phyloP scores from a whole-genome alignment of 768 basidiomycete species.

The Harrya chromipes region DNA sequence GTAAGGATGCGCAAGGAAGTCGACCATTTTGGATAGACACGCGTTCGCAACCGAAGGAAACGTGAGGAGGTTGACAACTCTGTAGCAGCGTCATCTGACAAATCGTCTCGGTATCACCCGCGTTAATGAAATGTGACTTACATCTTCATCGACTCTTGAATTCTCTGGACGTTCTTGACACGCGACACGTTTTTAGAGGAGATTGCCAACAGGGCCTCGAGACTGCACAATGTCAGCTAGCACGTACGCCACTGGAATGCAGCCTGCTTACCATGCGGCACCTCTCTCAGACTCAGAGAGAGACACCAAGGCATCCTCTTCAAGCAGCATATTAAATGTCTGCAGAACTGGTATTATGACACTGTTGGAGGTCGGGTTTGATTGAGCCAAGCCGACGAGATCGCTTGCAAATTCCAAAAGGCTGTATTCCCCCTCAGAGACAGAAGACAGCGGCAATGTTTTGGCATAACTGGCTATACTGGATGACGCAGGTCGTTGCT shows the following conservation, averaged over 20 bases:
- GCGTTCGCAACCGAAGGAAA: slow-evolving; percentile 42
- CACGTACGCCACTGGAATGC: slow-evolving; percentile 10
- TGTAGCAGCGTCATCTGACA: slow-evolving; percentile 30
- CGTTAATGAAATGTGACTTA: slow-evolving; percentile 38
- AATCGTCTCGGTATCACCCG: slow-evolving; percentile 10
- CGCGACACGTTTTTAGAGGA: slow-evolving; percentile 59
- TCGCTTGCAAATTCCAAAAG: slow-evolving; percentile 54
- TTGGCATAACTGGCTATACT: slow-evolving; percentile 60
- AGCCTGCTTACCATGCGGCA: slow-evolving; percentile 46
- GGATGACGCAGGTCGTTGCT: slow-evolving; percentile 68
- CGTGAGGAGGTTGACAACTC: slow-evolving; percentile 63
- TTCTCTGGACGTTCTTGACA: slow-evolving; percentile 80
- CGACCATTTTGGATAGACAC: slow-evolving; percentile 43
- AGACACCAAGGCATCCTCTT: slow-evolving; percentile 56
- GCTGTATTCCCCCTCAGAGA: slow-evolving; percentile 38
- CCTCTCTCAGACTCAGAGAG: slow-evolving; percentile 48
- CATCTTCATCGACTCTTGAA: slow-evolving; percentile 84
- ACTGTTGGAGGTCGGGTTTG: slow-evolving; percentile 58
- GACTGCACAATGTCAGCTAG: slow-evolving; percentile 36
- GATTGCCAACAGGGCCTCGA: slow-evolving; percentile 52
- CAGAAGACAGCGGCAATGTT: slow-evolving; percentile 43
- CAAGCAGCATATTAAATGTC: slow-evolving; percentile 69
- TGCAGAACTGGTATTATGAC: slow-evolving; percentile 82
- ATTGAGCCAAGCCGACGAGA: slow-evolving; percentile 51
- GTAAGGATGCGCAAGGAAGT: slow-evolving; percentile 76